Base-by-base conservation (phyloP, 768 basidiomycete species). In the Megacollybia marginata region DNA sequence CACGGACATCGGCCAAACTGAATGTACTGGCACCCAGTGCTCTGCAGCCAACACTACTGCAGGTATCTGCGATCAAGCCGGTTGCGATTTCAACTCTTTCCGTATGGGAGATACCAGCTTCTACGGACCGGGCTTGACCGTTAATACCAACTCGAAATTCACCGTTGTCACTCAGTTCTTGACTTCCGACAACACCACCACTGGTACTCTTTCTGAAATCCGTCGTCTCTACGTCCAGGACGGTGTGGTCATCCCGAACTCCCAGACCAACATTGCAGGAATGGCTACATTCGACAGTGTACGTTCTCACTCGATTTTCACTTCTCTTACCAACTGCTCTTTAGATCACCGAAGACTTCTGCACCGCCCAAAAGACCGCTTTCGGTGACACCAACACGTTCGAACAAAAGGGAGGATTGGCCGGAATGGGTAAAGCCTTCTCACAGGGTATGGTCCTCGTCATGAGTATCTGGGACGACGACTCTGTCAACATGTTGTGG, bases 41-140 rank as follows among this genome's bases (percentile, higher is more conserved):
- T 60, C 62, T 35, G 56, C 52, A 40, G 45, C 36, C 23, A 57
- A 54, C 56, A 53, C 58, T 52, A 59, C 66, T 57, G 54, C 51
- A 50, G 66, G 68, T 33, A 56, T 69, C 23, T 74, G 72, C 59
- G 72, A 74, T 62, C 59, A 62, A 50, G 69, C 66, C 52, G 72
- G 72, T 46, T 74, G 72, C 63, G 72, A 73, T 57, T 74, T 72
- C 67, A 74, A 73, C 69, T 69, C 71, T 13, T 74, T 59, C 63
- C 70, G 72, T 59, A 64, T 71, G 67, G 72, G 72, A 48, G 57
- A 68, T 62, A 59, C 59, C 52, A 50, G 56, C 38, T 74, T 73
- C 69, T 66, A 63, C 58, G 73, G 73, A 40, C 56, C 60, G 2
- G 66, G 68, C 47, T 47, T 57, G 57, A 70, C 66, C 45, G 65